Base-by-base conservation (phyloP, 2,329 filamentous ascomycete species). In the Penicillium corylophilum region DNA sequence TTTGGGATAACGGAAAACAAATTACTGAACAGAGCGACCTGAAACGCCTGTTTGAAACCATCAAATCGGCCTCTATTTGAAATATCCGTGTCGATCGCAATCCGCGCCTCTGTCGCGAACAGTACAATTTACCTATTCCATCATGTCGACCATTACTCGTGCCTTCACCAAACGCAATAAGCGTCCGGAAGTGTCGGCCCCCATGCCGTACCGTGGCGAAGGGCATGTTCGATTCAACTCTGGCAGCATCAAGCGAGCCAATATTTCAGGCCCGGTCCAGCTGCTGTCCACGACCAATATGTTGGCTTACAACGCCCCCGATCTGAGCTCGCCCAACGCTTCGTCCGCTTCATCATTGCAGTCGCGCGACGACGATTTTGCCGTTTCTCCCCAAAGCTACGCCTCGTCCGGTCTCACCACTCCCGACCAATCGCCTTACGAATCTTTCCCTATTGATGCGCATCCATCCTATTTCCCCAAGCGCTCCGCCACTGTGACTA, bases 221-320 rank as follows among this genome's bases (percentile, higher is more conserved):
- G 68, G 70, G n/a, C 74, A 75, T 54, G 64, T 71, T 51, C 74
- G 72, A 60, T 76, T 75, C 51, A 66, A 71, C 28, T 65, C 75
- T 8, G 75, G 72, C 26, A 74, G 71, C 16, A 77, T 78, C 61
- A 73, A 76, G 52, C 72, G 76, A 44, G 72, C 66, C 54, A 72
- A 75, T 55, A 99, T 99, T 69, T 99, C 94, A 1, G 84, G 81
- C 3, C 94, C 94, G 0, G 81, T 96, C 47, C 86, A 91, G 72
- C 81, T 99, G 57, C 79, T 96, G 44, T 95, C 94, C 53, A 96
- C 93, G 5, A 97, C 94, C 62, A 99, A 97, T 74, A 90, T 95
- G 82, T 86, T 96, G 48, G 91, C 90, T 7, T 96, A 96, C 80
- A 93, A 93, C 68, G 92, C 94, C 9, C 93, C 93, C 45, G 88